Evolutionary conservation across 768 basidiomycete species (phyloP).

Genomic region (Grammothele lineata): DNA sequence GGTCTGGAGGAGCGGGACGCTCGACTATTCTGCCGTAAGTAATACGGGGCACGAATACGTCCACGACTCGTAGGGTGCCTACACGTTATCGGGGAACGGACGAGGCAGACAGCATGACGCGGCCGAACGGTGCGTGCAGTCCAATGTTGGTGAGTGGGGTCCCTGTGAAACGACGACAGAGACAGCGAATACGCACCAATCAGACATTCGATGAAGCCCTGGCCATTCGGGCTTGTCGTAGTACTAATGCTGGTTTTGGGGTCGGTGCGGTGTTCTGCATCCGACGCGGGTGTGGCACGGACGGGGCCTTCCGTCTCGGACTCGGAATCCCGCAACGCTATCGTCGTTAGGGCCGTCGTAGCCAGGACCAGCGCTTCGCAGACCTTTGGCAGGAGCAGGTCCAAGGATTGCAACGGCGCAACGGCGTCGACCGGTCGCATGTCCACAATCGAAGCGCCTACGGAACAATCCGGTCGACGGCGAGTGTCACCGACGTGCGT

Average conservation of each 20-base stretch:
- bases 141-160: no score
- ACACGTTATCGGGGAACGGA: no score
- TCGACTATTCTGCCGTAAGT: conserved; percentile 66
- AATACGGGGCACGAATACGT: conserved; percentile 80
- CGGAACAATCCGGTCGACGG: no score
- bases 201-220: conserved; percentile 19
- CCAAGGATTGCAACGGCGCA: conserved; percentile 40
- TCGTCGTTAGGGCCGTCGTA: conserved; percentile 68
- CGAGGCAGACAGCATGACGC: no score
- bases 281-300: no score
- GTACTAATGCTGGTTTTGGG: no score
- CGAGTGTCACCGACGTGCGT: no score
- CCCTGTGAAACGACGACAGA: not conserved
- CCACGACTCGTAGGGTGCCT: conserved; percentile 60
- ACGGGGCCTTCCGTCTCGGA: conserved; percentile 20
- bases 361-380: conserved; percentile 79
- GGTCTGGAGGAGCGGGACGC: conserved; percentile 10
- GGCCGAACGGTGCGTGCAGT: no score
- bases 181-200: conserved; percentile 16
- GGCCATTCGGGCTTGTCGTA: conserved; percentile 1
- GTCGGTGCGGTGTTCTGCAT: no score
- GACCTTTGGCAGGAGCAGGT: conserved; percentile 70
- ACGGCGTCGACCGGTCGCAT: not conserved
- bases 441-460: no score
- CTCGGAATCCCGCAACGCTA: conserved; percentile 50